These are phyloP conservation scores for Suhomyces anneliseae DNA, from an alignment of 1,139 yeast genomes.

Conservation along the genomic window DNA sequence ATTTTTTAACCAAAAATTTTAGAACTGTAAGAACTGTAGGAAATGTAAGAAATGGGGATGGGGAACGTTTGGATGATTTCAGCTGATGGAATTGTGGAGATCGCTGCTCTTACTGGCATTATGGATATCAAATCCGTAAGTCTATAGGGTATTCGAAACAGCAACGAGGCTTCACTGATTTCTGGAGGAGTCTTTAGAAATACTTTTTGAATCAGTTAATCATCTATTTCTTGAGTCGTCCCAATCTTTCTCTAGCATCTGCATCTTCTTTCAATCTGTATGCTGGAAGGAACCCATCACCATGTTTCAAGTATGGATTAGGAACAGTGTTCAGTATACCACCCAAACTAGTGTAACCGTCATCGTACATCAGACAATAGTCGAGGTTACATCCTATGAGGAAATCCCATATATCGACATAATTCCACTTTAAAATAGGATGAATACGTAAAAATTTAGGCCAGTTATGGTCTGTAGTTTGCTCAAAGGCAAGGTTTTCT, in stretches of 20 bases:
- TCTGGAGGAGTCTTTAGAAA: too few relatives aligned
- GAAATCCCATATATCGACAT: constrained; percentile 75
- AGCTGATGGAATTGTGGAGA: too few relatives aligned
- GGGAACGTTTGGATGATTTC: too few relatives aligned
- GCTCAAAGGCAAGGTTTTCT: constrained; percentile 49
- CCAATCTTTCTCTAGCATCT: constrained; percentile 54
- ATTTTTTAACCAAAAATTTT: too few relatives aligned
- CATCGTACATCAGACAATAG: constrained; percentile 72
- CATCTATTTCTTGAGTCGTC: constrained; percentile 16
- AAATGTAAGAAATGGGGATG: too few relatives aligned
- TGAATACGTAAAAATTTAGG: constrained; percentile 78
- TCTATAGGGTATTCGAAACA: too few relatives aligned
- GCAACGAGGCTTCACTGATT: too few relatives aligned
- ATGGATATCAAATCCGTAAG: too few relatives aligned
- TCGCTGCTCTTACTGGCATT: too few relatives aligned
- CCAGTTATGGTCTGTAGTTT: constrained; percentile 81
- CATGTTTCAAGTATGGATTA: constrained; percentile 58
- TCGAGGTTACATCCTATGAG: constrained; percentile 49
- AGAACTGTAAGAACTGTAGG: too few relatives aligned
- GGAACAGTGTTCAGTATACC: constrained; percentile 64
- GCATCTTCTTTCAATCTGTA: constrained; percentile 60
- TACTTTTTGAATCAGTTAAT: not conserved
- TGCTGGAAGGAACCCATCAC: constrained; percentile 55
- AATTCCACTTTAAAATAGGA: constrained; percentile 82
- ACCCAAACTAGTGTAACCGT: constrained; percentile 82